Percentiles rank a stretch among this genome's conserved stretches.
These are phyloP conservation scores for Tulasnella sp. DNA, from an alignment of 768 basidiomycete genomes.

Conservation along the genomic window DNA sequence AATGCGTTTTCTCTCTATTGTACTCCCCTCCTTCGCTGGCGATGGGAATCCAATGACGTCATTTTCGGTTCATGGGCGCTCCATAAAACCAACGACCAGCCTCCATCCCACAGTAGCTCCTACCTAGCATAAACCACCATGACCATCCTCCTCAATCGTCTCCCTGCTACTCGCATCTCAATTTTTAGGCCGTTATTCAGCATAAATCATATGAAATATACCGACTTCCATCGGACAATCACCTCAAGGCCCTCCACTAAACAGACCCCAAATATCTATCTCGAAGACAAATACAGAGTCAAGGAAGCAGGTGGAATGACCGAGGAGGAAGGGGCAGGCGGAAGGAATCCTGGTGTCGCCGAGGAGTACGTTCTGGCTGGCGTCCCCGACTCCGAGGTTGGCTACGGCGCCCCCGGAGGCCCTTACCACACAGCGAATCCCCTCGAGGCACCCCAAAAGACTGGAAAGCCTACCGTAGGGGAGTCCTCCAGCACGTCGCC, in stretches of 20 bases:
- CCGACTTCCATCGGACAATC: neutral
- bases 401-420: conserved; percentile 27
- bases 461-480: neutral
- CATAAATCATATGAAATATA: neutral
- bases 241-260: neutral
- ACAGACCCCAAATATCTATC: conserved; percentile 27
- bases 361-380: conserved; percentile 31
- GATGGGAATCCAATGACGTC: conserved; percentile 17
- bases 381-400: neutral
- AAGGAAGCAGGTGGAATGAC: conserved; percentile 16
- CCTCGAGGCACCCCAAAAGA: neutral
- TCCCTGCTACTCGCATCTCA: neutral
- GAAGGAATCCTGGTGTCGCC: neutral
- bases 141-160: conserved; percentile 6
- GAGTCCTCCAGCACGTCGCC: conserved; percentile 27
- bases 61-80: neutral
- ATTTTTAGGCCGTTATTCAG: neutral
- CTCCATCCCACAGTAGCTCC: neutral
- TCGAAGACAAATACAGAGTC: conserved; percentile 5
- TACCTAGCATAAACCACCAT: conserved; percentile 8
- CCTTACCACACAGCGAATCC: conserved; percentile 29
- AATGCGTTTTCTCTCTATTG: neutral
- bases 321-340: conserved; percentile 28
- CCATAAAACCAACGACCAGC: neutral
- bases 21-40: conserved; percentile 12